These are phyloP conservation scores for Melocanna baccifera DNA, from an alignment of 176 grass and related monocot genomes.

Conservation along the genomic window DNA sequence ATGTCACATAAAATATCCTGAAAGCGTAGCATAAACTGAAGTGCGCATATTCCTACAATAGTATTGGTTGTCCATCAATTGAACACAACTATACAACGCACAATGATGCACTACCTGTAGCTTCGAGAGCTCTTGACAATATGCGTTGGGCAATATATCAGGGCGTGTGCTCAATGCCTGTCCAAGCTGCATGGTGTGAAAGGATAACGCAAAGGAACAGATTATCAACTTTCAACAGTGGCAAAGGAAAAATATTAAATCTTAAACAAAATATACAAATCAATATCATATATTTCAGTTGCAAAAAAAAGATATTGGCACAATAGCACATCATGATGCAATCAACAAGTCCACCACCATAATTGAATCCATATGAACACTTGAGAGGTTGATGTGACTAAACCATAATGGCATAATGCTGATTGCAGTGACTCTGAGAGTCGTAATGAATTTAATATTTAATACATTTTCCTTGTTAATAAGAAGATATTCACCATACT, in stretches of 20 bases:
- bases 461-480: neutral
- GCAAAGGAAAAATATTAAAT: constrained; percentile 1
- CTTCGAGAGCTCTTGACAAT: constrained; percentile 90
- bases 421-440: neutral
- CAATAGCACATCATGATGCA: neutral
- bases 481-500: neutral
- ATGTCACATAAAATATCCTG: neutral
- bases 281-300: neutral
- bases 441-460: constrained; percentile 8
- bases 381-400: constrained; percentile 12
- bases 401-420: neutral
- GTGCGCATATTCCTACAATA: neutral
- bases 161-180: constrained; percentile 88
- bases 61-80: neutral
- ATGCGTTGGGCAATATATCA: constrained; percentile 85
- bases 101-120: constrained; percentile 54
- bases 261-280: constrained; percentile 1
- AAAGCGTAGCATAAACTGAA: neutral
- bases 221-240: neutral
- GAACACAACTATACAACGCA: constrained; percentile 11
- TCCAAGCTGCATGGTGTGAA: constrained; percentile 57
- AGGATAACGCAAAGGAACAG: neutral
- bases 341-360: neutral
- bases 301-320: neutral
- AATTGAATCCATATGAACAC: neutral